Evolutionary conservation across 305 asterid genomes (phyloP), one percentile per base, ranked within the genome.

Genomic region (Striga hermonthica): DNA sequence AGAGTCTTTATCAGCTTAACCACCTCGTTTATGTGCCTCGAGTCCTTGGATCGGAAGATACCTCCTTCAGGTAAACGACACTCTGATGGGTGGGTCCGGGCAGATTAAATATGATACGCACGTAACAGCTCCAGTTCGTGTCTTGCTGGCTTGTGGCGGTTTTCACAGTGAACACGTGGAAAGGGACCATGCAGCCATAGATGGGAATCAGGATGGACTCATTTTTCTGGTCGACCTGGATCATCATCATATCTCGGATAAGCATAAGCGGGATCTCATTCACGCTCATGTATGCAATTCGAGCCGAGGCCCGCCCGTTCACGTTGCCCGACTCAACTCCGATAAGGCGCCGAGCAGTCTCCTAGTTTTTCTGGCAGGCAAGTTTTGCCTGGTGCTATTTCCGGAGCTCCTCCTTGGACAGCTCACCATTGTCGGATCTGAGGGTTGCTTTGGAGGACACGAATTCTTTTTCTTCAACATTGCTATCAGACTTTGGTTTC

Each of bases 131-230:
- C 4, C 86, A 81, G 59, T 71, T 82, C 3, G 86, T 84, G 63
- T 86, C 94, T 75, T 81, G 87, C 78, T 84, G 90, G 63, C 95
- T 84, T 5, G 91, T 70, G 41, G 83, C 95, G 43, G 70, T 86
- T 73, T 88, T 86, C 74, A 88, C 88, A 9, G 90, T 84, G 53
- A 90, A 77, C 48, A 88, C 70, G 66, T 88, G 96, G 74, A 88
- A 88, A 39, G 94, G 86, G 11, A 81, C 95, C 89, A 86, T 80
- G 64, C 38, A 69, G 37, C 95, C 96, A 67, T 88, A 75, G 15
- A 86, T 73, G 10, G 88, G 95, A 39, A 88, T 48, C 11, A 88
- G 77, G 70, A 88, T 44, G 58, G 95, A 88, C 78, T 86, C 95
- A 14, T 86, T 65, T 62, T 77, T 88, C 79, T 86, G 95, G 72